Conservation (phyloP, 768 basidiomycete genomes). For the Psilocybe sp. region DNA sequence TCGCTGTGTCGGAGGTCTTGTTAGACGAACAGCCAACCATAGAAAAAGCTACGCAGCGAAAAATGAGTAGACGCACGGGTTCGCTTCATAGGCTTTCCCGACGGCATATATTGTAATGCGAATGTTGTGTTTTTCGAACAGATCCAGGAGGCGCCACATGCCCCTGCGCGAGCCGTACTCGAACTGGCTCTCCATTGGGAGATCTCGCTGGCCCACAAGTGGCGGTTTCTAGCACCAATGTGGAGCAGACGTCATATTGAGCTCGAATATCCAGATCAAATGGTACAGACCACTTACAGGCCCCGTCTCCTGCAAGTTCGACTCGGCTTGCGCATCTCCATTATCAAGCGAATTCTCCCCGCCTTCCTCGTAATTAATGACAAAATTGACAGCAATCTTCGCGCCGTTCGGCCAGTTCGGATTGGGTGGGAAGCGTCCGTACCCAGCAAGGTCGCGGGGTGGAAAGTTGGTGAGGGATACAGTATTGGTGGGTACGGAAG, state of each 20-base stretch:
- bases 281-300: not conserved
- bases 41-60: too few species aligned
- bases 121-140: conserved; percentile 15
- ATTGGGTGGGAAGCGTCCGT: conserved; percentile 15
- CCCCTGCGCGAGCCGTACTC: conserved; percentile 17
- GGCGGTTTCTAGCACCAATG: too few species aligned
- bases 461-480: conserved; percentile 13
- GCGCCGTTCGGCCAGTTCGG: conserved; percentile 16
- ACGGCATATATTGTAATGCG: conserved; percentile 15
- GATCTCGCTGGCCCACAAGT: conserved; percentile 8
- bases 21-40: not conserved
- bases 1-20: conserved; percentile 1
- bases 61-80: conserved; percentile 7
- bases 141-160: conserved; percentile 15
- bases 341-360: conserved; percentile 16
- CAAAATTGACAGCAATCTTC: conserved; percentile 16
- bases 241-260: too few species aligned
- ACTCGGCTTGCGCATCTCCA: conserved; percentile 13
- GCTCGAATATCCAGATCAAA: too few species aligned
- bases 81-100: conserved; percentile 12
- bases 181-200: conserved; percentile 16
- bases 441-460: conserved; percentile 12
- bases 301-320: conserved; percentile 11
- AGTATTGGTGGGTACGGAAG: not conserved
- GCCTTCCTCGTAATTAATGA: conserved; percentile 17